Percentiles rank a stretch among this genome's conserved stretches.
These are phyloP conservation scores for Dactylellina parvicollis DNA, from an alignment of 2,329 filamentous ascomycete genomes.

Conservation along the genomic window DNA sequence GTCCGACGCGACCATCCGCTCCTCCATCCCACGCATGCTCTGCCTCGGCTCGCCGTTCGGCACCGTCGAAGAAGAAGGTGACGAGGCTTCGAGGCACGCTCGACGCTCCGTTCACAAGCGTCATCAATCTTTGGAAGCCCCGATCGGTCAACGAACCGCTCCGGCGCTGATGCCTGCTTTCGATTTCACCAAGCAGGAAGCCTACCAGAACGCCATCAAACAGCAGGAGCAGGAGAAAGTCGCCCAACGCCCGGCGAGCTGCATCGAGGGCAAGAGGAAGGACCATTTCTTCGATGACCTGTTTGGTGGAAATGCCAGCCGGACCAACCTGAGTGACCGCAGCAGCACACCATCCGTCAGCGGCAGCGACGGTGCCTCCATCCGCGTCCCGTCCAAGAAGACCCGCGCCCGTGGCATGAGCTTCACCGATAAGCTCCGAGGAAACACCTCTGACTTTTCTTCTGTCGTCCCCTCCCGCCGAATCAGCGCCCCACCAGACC, in stretches of 20 bases:
- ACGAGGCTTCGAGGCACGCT: constrained; percentile 39
- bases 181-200: constrained; percentile 52
- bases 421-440: constrained; percentile 51
- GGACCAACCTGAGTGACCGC: constrained; percentile 47
- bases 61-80: constrained; percentile 45
- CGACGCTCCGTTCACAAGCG: constrained; percentile 45
- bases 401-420: constrained; percentile 47
- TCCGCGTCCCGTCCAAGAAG: constrained; percentile 48
- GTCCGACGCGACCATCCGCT: constrained; percentile 48
- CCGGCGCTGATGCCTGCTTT: constrained; percentile 48
- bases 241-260: constrained; percentile 33
- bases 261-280: constrained; percentile 42
- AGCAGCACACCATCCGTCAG: constrained; percentile 42
- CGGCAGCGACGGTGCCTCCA: constrained; percentile 40
- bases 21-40: constrained; percentile 52
- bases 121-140: constrained; percentile 46
- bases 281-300: constrained; percentile 52
- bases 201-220: constrained; percentile 43
- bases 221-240: constrained; percentile 45
- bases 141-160: constrained; percentile 20
- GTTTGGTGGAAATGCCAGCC: constrained; percentile 41
- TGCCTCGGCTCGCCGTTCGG: constrained; percentile 52
- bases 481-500: constrained; percentile 36
- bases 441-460: constrained; percentile 28
- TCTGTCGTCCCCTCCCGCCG: constrained; percentile 25